Evolutionary conservation across 768 basidiomycete species (phyloP).

Genomic region (Leucogyrophana mollusca): DNA sequence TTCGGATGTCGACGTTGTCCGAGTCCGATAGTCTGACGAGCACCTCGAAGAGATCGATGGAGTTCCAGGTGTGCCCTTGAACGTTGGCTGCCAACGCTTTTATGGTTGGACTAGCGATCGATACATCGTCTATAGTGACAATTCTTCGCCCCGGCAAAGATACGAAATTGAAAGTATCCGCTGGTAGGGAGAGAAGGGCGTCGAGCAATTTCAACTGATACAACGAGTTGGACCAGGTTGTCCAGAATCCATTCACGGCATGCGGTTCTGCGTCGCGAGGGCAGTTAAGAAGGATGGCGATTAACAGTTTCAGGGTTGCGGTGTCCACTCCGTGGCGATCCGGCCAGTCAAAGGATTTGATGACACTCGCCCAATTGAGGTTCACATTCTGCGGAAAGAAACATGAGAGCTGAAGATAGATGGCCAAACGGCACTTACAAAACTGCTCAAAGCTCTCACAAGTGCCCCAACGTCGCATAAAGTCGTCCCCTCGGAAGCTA

Average conservation of each 20-base stretch:
- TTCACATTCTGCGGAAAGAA: constrained; percentile 50
- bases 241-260: constrained; percentile 85
- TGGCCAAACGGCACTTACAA: constrained; percentile 51
- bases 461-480: constrained; percentile 76
- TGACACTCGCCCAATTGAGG: constrained; percentile 79
- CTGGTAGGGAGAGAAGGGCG: constrained; percentile 82
- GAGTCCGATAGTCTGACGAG: constrained; percentile 78
- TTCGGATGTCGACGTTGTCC: constrained; percentile 67
- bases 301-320: constrained; percentile 83
- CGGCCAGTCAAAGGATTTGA: constrained; percentile 83
- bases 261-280: constrained; percentile 76
- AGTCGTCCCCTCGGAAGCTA: constrained; percentile 69
- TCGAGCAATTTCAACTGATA: constrained; percentile 88
- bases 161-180: constrained; percentile 92
- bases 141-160: constrained; percentile 80
- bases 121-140: constrained; percentile 87
- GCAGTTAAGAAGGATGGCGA: constrained; percentile 81
- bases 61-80: constrained; percentile 94
- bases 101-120: constrained; percentile 85
- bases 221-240: constrained; percentile 78
- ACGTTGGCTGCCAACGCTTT: constrained; percentile 88
- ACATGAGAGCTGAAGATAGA: constrained; percentile 9
- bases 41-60: constrained; percentile 84
- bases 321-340: constrained; percentile 87
- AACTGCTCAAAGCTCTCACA: constrained; percentile 68